A percentile compares a stretch with the other conserved stretches of the same genome.
Evolutionary conservation across 768 basidiomycete species (phyloP).

Genomic region (Macrolepiota fuliginosa): DNA sequence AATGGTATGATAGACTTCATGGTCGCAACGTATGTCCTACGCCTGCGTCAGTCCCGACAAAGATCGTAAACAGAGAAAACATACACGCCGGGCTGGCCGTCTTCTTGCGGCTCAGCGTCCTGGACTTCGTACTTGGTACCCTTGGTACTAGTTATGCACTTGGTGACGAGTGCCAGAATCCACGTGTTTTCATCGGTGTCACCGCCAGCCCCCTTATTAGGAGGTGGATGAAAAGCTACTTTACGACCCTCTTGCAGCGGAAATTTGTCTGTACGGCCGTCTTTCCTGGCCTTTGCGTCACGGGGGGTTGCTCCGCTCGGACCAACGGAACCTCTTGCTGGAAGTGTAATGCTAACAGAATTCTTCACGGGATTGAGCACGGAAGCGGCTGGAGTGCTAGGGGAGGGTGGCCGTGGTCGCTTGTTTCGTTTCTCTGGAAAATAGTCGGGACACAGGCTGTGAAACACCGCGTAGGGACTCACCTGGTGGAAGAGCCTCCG

Average conservation of each 20-base stretch:
- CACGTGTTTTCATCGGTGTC: constrained; percentile 57
- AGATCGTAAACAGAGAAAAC: neutral
- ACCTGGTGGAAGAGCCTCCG: constrained; percentile 62
- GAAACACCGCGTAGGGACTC: constrained; percentile 10
- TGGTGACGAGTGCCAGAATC: constrained; percentile 78
- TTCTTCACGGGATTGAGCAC: constrained; percentile 27
- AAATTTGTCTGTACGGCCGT: constrained; percentile 57
- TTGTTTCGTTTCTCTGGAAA: constrained; percentile 71
- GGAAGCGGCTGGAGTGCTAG: constrained; percentile 51
- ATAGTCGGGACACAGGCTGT: neutral
- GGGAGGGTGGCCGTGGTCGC: constrained; percentile 70
- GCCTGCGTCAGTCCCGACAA: constrained; percentile 9
- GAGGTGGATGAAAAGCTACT: constrained; percentile 76
- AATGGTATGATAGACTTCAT: constrained; percentile 74
- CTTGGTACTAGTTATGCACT: constrained; percentile 70
- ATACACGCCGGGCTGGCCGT: constrained; percentile 66
- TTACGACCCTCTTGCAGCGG: constrained; percentile 73
- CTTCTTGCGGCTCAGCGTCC: constrained; percentile 81
- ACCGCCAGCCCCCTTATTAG: constrained; percentile 45
- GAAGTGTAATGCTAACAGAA: constrained; percentile 54
- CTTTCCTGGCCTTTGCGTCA: constrained; percentile 66
- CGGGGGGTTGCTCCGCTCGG: constrained; percentile 50
- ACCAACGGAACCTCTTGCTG: constrained; percentile 57
- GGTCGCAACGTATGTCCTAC: constrained; percentile 50
- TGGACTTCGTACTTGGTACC: constrained; percentile 85